A percentile compares a stretch with the other conserved stretches of the same genome.
phyloP scores from a whole-genome alignment of 2,329 filamentous ascomycete species.

The Pestalotiopsis sp. region DNA sequence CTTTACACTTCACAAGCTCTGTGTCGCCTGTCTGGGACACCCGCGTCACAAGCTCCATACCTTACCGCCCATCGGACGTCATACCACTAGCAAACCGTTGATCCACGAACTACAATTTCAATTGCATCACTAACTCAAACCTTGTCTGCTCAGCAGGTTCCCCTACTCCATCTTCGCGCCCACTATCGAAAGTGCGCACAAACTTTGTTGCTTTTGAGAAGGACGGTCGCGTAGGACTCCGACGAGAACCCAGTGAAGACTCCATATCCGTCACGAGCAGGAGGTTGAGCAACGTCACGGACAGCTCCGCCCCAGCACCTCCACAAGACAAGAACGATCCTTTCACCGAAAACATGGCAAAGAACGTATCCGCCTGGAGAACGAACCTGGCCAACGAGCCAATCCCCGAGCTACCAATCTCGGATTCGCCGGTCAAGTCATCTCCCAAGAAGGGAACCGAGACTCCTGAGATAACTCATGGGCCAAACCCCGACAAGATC shows the following conservation, averaged over 20 bases:
- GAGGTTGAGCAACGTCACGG: slow-evolving; percentile 40
- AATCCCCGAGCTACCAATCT: slow-evolving; percentile 45
- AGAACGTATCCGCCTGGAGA: slow-evolving; percentile 30
- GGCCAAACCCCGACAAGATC: slow-evolving; percentile 42
- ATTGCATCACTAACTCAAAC: slow-evolving; percentile 28
- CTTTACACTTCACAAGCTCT: not conserved
- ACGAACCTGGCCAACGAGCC: slow-evolving; percentile 40
- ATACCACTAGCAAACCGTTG: not conserved
- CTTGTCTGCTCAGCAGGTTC: slow-evolving; percentile 32
- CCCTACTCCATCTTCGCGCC: slow-evolving; percentile 55
- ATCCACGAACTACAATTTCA: not conserved
- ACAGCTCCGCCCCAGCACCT: slow-evolving; percentile 40
- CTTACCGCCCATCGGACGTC: not conserved
- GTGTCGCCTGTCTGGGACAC: not conserved
- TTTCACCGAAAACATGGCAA: slow-evolving; percentile 33
- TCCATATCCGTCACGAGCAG: slow-evolving; percentile 39
- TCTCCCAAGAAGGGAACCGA: slow-evolving; percentile 27
- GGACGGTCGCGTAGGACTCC: slow-evolving; percentile 59
- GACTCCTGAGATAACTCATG: slow-evolving; percentile 31
- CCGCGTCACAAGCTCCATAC: not conserved
- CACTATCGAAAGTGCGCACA: slow-evolving; percentile 74
- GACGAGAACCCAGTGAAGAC: slow-evolving; percentile 45
- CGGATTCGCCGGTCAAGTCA: slow-evolving; percentile 20
- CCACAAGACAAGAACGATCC: slow-evolving; percentile 40
- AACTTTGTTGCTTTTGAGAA: slow-evolving; percentile 76